phyloP scores from a whole-genome alignment of 495 filamentous ascomycete genomes.

The Podospora sp. region DNA sequence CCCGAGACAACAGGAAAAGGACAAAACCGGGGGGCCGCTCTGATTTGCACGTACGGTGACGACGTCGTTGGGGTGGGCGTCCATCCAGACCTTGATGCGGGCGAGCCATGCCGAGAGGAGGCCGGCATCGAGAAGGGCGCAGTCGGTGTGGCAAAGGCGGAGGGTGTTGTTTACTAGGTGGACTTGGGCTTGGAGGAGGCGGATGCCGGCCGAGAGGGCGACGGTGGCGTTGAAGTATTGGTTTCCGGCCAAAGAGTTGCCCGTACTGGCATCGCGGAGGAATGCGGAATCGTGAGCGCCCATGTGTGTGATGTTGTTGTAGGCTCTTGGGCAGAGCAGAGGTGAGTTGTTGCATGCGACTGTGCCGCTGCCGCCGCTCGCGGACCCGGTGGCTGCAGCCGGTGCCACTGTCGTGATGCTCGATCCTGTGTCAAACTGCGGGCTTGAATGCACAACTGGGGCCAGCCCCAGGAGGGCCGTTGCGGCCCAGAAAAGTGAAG shows the following conservation, averaged over 20 bases:
- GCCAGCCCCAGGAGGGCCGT: slow-evolving; percentile 17
- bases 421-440: slow-evolving; percentile 5
- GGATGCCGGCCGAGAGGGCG: slow-evolving; percentile 68
- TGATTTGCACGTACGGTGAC: too few relatives aligned
- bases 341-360: slow-evolving; percentile 69
- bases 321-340: slow-evolving; percentile 60
- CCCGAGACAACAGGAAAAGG: too few relatives aligned
- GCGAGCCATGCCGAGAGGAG: slow-evolving; percentile 58
- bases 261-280: slow-evolving; percentile 55
- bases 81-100: slow-evolving; percentile 65
- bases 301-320: slow-evolving; percentile 68
- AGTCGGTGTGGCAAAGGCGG: slow-evolving; percentile 67
- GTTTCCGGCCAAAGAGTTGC: slow-evolving; percentile 62
- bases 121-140: slow-evolving; percentile 66
- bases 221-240: slow-evolving; percentile 67
- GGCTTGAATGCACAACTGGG: slow-evolving; percentile 10
- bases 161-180: slow-evolving; percentile 57
- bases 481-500: slow-evolving; percentile 8
- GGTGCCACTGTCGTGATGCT: background rate
- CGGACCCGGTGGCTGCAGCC: slow-evolving; percentile 15
- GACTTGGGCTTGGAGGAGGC: slow-evolving; percentile 70
- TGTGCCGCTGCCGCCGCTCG: slow-evolving; percentile 25
- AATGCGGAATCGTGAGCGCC: slow-evolving; percentile 73
- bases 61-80: slow-evolving; percentile 65
- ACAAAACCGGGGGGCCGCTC: too few relatives aligned